Evolutionary conservation across 164 flowering plant species (phyloP), one percentile per base, ranked within the genome.

Genomic region (Cinnamomum micranthum): DNA sequence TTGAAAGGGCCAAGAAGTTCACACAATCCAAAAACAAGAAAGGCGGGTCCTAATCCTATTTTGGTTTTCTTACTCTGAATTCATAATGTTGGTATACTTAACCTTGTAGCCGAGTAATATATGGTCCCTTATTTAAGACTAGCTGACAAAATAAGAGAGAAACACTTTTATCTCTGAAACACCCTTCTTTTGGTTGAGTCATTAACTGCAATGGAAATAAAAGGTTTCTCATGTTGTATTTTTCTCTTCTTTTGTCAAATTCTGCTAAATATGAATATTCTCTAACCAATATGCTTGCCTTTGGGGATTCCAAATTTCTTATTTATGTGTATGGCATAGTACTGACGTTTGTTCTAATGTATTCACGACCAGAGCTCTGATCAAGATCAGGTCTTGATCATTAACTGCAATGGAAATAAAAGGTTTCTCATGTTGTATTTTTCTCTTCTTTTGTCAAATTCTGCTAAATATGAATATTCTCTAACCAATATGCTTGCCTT

Each of bases 21-120:
- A 79, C 76, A 33, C 75, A 71, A 71, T 71, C 65, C n/a, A 79
- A 69, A 52, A 79, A 79, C 63, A 79, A 79, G 51, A 75, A 28
- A 73, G 78, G 78, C 68, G 35, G 4, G 65, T 3, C 25, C 13
- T 24, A 33, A 17, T 60, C 25, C 28, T 22, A 50, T 68, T 58
- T 51, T 50, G 12, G 20, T 71, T 25, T 7, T 22, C n/a, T 5
- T 52, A 51, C 24, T 3, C n/a, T 15, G 6, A 55, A 55, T 20
- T 55, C 60, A 15, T 12, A 15, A 5, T 24, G 62, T 62, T 11
- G 62, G 33, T 31, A 23, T 20, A 13, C 28, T 19, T 11, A 9
- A 59, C 74, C 10, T 50, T 6, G 13, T 52, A 3, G 25, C 17
- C 10, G 28, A 22, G 22, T 58, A 9, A 55, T 55, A 9, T 59